Evolutionary conservation across 176 grass and related monocot species (phyloP).

Genomic region (Dactylis glomerata): DNA sequence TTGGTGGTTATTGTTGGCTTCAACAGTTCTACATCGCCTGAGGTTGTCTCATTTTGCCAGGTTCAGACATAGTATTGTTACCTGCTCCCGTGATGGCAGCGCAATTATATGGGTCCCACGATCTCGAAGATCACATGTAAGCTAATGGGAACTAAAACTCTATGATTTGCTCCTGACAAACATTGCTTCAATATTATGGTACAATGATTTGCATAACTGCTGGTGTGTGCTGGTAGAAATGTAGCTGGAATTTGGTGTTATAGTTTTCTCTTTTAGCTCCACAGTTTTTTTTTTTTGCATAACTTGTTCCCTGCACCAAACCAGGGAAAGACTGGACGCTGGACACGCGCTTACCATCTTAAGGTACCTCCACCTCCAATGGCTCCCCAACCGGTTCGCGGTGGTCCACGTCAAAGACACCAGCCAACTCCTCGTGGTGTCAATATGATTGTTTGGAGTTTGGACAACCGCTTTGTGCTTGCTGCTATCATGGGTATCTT

Average conservation of each 20-base stretch:
- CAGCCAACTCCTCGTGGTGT: conserved; percentile 98
- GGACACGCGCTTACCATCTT: conserved; percentile 99
- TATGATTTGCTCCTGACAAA: background rate
- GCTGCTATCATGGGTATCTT: conserved; percentile 97
- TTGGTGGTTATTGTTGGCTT: conserved; percentile 13
- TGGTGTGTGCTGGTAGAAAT: background rate
- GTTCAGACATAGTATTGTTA: conserved; percentile 99
- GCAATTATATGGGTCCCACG: conserved; percentile 99
- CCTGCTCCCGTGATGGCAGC: conserved; percentile 98
- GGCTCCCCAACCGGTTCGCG: conserved; percentile 82
- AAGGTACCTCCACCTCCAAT: conserved; percentile 97
- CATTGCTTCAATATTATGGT: conserved; percentile 8
- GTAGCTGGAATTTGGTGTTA: background rate
- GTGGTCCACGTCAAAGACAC: conserved; percentile 92
- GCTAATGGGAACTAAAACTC: conserved; percentile 16
- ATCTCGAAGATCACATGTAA: conserved; percentile 95
- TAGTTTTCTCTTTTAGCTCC: conserved; percentile 15
- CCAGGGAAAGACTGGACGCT: conserved; percentile 93
- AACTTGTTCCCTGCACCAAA: conserved; percentile 27
- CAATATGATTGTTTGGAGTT: conserved; percentile 99
- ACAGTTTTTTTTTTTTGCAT: conserved; percentile 5
- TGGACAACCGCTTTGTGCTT: conserved; percentile 99
- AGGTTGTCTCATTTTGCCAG: conserved; percentile 45
- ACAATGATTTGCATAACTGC: background rate
- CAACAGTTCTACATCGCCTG: conserved; percentile 5